These are phyloP conservation scores for Chytridium lagenaria DNA, from an alignment of 371 early-diverging fungal genomes.

Conservation along the genomic window DNA sequence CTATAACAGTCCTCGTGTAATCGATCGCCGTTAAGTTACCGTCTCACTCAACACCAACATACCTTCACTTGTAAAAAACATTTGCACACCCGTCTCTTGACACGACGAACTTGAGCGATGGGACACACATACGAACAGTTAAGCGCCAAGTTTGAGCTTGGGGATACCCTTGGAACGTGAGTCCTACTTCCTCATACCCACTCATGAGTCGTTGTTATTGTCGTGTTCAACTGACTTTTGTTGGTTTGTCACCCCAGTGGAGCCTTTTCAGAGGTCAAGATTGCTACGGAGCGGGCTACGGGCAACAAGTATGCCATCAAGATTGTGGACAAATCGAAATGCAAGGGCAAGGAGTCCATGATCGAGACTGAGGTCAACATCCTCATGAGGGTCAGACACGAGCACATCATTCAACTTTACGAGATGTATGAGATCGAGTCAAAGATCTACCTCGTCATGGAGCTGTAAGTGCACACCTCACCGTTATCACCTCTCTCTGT, in stretches of 20 bases:
- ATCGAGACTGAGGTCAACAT: conserved; percentile 82
- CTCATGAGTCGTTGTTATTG: neutral
- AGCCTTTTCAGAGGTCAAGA: conserved; percentile 82
- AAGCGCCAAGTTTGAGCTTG: conserved; percentile 53
- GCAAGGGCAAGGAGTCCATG: conserved; percentile 77
- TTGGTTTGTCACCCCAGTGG: conserved; percentile 55
- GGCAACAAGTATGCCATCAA: conserved; percentile 77
- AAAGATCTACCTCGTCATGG: conserved; percentile 84
- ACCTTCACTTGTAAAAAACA: too few relatives aligned
- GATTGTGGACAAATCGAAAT: conserved; percentile 74
- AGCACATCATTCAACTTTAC: conserved; percentile 80
- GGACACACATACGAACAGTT: conserved; percentile 33
- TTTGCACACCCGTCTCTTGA: too few relatives aligned
- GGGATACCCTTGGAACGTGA: conserved; percentile 60
- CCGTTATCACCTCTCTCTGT: too few relatives aligned
- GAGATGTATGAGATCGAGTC: conserved; percentile 78
- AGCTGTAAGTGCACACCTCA: conserved; percentile 72
- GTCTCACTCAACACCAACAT: too few relatives aligned
- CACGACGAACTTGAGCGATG: too few relatives aligned
- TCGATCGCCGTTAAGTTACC: too few relatives aligned
- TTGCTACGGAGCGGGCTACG: conserved; percentile 59
- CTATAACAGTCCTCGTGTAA: too few relatives aligned
- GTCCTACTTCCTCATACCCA: conserved; percentile 27
- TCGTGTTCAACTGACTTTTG: neutral
- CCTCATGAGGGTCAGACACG: conserved; percentile 77